Base-by-base conservation (phyloP, 768 basidiomycete genomes). In the Lentinus brumalis region DNA sequence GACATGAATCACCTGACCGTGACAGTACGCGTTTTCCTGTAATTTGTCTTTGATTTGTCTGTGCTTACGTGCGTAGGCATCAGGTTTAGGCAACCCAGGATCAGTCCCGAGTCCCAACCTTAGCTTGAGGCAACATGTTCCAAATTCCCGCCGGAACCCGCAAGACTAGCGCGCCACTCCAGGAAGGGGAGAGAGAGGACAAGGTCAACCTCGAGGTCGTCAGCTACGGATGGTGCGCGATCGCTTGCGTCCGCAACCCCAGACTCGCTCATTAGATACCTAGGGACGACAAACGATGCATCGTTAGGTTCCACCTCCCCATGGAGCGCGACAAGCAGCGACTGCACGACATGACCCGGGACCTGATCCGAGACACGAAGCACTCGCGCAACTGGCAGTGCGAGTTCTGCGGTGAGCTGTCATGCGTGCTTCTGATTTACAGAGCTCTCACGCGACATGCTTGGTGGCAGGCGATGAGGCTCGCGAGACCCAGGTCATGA, bases 371-470 rank as follows among this genome's bases (percentile, higher is more conserved):
- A 8, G 46, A 50, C 53, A 44, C 55, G 15, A 60, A 60, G 59
- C 59, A 60, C 40, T 53, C 59, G 16, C 32, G 35, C 21, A 26
- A 45, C 35, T 60, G 59, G 59, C 21, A 18, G 29, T 60, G 59
- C 53, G 47, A 55, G 15, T 60, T 55, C 59, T 60, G 59, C 31
- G 53, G 59, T 60, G 16, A n/a, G 59, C 41, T 15, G 1, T n/a
- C 11, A 35, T 35, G 11, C 11, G 35, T 35, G 35, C 35, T 35
- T 35, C 35, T 35, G 35, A 35, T 35, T 26, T 4, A 2, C 12
- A 6, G 32, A n/a, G 15, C 12, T 46, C 45, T n/a, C 45, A 18
- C 5, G 5, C 45, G 6, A 16, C 16, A 16, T 18, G 4, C 15
- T 11, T 26, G 21, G 4, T 30, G 14, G 7, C 21, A 49, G 46